Conservation (phyloP, 768 basidiomycete genomes). For the Mycena sanguinolenta region DNA sequence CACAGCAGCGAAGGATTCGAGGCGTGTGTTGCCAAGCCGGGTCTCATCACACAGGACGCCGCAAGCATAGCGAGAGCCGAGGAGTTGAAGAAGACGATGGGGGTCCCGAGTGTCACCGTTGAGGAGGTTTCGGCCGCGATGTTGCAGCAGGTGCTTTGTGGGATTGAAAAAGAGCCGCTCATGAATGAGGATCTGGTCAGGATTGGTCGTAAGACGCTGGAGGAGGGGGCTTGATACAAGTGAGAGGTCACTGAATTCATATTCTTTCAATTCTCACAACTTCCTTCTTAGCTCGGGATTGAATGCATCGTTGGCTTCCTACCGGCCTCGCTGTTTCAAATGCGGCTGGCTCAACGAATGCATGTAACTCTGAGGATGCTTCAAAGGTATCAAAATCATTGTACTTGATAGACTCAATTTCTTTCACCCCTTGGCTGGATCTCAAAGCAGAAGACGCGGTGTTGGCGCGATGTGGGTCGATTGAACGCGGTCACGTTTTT, state of each 20-base stretch:
- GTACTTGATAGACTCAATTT: no score
- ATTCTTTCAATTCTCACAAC: no score
- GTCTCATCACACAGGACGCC: not conserved
- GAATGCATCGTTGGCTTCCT: no score
- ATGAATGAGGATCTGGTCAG: slow-evolving; percentile 4
- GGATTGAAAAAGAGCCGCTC: slow-evolving; percentile 2
- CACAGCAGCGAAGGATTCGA: not conserved
- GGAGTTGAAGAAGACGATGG: not conserved
- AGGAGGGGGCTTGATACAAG: not conserved
- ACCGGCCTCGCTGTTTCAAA: no score
- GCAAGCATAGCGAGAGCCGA: not conserved
- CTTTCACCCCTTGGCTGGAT: no score
- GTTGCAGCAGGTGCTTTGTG: not conserved
- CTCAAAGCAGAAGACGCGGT: no score
- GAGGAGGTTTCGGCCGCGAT: not conserved
- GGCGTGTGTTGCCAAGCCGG: not conserved
- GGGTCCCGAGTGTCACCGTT: not conserved
- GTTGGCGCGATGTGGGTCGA: no score
- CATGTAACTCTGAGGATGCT: no score
- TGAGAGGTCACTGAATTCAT: not conserved
- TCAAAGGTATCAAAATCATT: no score
- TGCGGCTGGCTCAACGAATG: no score
- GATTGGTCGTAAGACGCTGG: slow-evolving; percentile 1
- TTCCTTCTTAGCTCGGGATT: no score
- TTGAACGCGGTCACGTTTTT: no score